A percentile compares a stretch with the other conserved stretches of the same genome.
Conservation (phyloP, 805 yeast genomes). For the Candida tibetensis region DNA sequence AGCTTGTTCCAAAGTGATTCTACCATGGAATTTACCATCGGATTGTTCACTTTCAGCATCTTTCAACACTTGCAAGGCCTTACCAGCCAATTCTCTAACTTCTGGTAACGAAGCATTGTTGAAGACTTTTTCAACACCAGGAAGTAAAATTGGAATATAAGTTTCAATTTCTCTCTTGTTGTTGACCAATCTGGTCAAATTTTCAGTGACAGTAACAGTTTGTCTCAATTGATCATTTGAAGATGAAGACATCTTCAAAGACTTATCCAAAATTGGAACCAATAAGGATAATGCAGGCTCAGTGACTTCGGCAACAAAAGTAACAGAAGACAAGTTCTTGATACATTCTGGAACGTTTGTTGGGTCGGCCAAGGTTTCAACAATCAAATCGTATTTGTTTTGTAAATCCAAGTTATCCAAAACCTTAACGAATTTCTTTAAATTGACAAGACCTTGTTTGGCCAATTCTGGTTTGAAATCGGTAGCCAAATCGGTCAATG, state of each 20-base stretch:
- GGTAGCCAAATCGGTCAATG: conserved; percentile 83
- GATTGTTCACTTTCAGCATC: conserved; percentile 72
- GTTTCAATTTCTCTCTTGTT: conserved; percentile 87
- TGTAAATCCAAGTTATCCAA: conserved; percentile 90
- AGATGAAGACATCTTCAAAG: conserved; percentile 80
- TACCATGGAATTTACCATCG: conserved; percentile 75
- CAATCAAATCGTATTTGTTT: conserved; percentile 78
- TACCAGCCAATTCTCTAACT: conserved; percentile 88
- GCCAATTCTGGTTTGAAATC: conserved; percentile 97
- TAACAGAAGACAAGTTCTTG: conserved; percentile 84
- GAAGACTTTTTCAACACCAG: conserved; percentile 88
- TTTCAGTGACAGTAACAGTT: conserved; percentile 93
- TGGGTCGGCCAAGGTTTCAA: conserved; percentile 89
- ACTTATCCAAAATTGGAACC: conserved; percentile 89
- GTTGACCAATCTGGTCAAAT: conserved; percentile 91
- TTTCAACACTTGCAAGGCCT: conserved; percentile 77
- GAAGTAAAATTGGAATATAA: conserved; percentile 80
- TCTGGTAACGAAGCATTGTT: conserved; percentile 93
- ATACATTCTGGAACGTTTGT: conserved; percentile 84
- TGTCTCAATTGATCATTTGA: conserved; percentile 96
- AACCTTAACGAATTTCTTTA: conserved; percentile 70
- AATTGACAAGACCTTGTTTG: conserved; percentile 70
- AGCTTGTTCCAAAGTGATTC: conserved; percentile 58
- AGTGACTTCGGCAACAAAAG: conserved; percentile 97
- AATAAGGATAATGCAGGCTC: conserved; percentile 89